Evolutionary conservation across 2,329 filamentous ascomycete species (phyloP).

Genomic region (Fulvia fulva): DNA sequence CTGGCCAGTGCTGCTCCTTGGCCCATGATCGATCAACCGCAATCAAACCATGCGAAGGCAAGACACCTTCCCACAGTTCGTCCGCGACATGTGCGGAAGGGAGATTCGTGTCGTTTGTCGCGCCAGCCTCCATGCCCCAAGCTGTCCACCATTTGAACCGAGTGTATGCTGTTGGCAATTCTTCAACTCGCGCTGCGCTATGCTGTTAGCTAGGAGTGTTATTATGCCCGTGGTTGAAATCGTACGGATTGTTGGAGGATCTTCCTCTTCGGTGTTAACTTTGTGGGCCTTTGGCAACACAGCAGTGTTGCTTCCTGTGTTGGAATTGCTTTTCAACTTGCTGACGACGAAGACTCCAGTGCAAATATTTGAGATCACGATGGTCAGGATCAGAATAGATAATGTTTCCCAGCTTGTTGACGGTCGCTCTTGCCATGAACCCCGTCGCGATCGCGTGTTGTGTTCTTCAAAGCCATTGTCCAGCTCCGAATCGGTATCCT

Average conservation of each 20-base stretch:
- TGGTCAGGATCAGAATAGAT: not conserved
- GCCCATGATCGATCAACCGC: conserved; percentile 10
- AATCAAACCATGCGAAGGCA: conserved; percentile 12
- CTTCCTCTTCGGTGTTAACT: not conserved
- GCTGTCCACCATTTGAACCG: conserved; percentile 5
- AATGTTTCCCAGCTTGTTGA: not conserved
- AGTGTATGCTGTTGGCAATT: not conserved
- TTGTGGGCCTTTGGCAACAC: not conserved
- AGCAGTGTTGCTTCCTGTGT: not conserved
- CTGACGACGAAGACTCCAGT: not conserved
- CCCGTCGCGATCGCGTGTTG: not conserved
- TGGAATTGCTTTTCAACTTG: not conserved
- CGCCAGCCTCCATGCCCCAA: not conserved
- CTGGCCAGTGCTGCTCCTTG: conserved; percentile 3
- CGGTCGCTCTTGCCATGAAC: not conserved
- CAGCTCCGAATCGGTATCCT: not conserved
- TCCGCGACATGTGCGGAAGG: not conserved
- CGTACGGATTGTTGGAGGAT: not conserved
- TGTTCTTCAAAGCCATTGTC: not conserved
- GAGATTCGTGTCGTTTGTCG: not conserved
- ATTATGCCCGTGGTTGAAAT: not conserved
- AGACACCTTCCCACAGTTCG: conserved; percentile 11
- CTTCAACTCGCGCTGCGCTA: not conserved
- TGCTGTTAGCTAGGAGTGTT: not conserved
- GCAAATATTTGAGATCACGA: not conserved